Base-by-base conservation (phyloP, 2,329 filamentous ascomycete genomes). In the Cordyceps cicadae region DNA sequence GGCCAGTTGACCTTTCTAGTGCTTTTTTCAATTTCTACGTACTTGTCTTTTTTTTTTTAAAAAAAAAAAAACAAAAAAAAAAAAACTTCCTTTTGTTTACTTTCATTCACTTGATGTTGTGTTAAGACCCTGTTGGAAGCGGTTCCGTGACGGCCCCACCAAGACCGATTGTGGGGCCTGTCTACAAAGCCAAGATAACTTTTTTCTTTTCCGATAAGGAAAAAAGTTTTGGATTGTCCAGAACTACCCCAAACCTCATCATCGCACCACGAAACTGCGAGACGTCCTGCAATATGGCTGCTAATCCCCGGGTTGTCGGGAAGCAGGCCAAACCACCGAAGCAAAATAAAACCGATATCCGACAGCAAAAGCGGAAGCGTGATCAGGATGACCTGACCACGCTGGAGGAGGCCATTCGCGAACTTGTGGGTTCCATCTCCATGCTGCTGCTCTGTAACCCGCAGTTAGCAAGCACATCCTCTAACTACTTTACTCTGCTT, bases 341-440 rank as follows among this genome's bases (percentile, higher is more conserved):
- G 61, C 67, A 67, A 32, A 68, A 66, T 5, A 73, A 70, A 6
- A 69, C 69, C 0, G 72, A 75, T 39, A 60, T 67, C 21, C 69
- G 73, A 2, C 70, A 73, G 45, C 69, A 74, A 61, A 76, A 76
- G 64, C 65, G 74, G 26, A 75, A 76, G 68, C 67, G 72, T 46
- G 72, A 74, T 9, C 68, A 74, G 61, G 72, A 75, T 37, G 69
- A 72, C 54, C 61, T 75, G 34, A 67, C 71, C 39, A 66, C 70
- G 50, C 67, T 76, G 17, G 67, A 74, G 56, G 64, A 69, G 46
- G 67, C 70, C 48, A 70, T 76, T 9, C 63, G 63, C 5, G 69
- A 72, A n/a, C 62, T 76, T 60, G 73, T 75, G 69, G 14, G 67
- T 64, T 46, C 39, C 12, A 17, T 29, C 21, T 29, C 15, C 12